Evolutionary conservation across 2,329 filamentous ascomycete genomes (phyloP).

Genomic region (Myriosclerotinia duriaeana): DNA sequence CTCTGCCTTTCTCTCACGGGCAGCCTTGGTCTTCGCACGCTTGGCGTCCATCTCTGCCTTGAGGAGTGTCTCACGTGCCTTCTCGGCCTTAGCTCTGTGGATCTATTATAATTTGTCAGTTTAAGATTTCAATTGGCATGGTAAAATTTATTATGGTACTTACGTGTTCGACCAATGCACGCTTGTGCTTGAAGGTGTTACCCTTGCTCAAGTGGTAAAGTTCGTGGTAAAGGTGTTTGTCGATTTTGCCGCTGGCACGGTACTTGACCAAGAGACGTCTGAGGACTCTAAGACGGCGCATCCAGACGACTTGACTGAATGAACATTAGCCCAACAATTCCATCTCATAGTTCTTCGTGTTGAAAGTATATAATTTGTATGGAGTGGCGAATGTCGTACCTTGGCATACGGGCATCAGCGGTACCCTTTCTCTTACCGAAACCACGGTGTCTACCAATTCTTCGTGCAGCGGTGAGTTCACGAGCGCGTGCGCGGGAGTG

Average conservation of each 20-base stretch:
- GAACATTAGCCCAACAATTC: conserved; percentile 35
- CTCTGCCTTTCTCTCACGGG: conserved; percentile 96
- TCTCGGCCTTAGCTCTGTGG: conserved; percentile 99
- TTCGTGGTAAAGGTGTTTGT: conserved; percentile 99
- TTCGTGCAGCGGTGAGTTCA: conserved; percentile 89
- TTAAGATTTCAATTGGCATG: neutral
- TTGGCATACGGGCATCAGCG: conserved; percentile 98
- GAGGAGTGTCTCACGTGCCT: conserved; percentile 89
- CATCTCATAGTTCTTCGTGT: conserved; percentile 30
- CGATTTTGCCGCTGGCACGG: conserved; percentile 99
- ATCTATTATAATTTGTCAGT: conserved; percentile 60
- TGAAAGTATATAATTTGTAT: conserved; percentile 28
- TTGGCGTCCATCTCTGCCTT: conserved; percentile 99
- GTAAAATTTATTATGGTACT: conserved; percentile 48
- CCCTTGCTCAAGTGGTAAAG: conserved; percentile 99
- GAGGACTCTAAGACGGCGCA: conserved; percentile 99
- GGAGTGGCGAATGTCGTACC: conserved; percentile 55
- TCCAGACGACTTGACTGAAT: conserved; percentile 92
- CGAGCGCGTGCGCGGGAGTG: conserved; percentile 97
- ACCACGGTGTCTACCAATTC: conserved; percentile 95
- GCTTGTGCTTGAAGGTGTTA: conserved; percentile 99
- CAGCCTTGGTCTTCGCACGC: conserved; percentile 99
- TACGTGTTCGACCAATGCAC: conserved; percentile 99
- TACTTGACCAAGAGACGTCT: conserved; percentile 99
- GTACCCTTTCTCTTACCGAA: conserved; percentile 99